Evolutionary conservation across 352 stramenopile species (phyloP).

Genomic region (Halophytophthora polymorphica): DNA sequence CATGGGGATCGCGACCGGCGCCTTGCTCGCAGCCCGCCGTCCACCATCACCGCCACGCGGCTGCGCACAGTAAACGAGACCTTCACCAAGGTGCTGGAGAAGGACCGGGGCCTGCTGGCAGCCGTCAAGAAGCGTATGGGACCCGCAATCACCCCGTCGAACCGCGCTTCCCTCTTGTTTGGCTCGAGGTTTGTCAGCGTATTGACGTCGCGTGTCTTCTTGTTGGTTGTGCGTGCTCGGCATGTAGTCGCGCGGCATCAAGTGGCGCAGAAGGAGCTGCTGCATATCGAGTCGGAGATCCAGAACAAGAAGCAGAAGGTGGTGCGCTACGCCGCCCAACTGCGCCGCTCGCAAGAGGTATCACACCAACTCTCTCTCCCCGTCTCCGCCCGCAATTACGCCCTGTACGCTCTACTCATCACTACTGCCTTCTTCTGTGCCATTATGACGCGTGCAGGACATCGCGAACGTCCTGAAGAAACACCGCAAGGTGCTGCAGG

Average conservation of each 20-base stretch:
- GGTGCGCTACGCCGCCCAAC: constrained; percentile 59
- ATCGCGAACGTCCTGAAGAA: constrained; percentile 70
- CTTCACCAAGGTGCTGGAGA: constrained; percentile 72
- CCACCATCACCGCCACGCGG: constrained; percentile 69
- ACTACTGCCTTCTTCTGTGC: neutral
- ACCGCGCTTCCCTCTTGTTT: neutral
- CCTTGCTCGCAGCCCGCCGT: constrained; percentile 40
- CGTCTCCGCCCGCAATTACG: neutral
- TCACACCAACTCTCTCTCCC: neutral
- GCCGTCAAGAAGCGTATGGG: constrained; percentile 75
- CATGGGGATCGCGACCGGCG: neutral
- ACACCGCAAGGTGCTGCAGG: constrained; percentile 51
- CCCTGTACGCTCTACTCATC: neutral
- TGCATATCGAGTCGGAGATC: constrained; percentile 54
- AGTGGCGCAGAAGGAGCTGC: constrained; percentile 66
- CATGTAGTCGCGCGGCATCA: constrained; percentile 61
- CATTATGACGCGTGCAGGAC: constrained; percentile 16
- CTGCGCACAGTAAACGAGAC: constrained; percentile 76
- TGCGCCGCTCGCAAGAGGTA: constrained; percentile 62
- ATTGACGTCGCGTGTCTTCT: neutral
- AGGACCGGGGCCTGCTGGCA: constrained; percentile 64
- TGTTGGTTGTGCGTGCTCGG: neutral
- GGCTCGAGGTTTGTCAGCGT: neutral
- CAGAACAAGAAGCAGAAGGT: constrained; percentile 68
- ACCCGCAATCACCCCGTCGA: neutral